Conservation (phyloP, 139 green algal genomes). For the Chlorella sp. region DNA sequence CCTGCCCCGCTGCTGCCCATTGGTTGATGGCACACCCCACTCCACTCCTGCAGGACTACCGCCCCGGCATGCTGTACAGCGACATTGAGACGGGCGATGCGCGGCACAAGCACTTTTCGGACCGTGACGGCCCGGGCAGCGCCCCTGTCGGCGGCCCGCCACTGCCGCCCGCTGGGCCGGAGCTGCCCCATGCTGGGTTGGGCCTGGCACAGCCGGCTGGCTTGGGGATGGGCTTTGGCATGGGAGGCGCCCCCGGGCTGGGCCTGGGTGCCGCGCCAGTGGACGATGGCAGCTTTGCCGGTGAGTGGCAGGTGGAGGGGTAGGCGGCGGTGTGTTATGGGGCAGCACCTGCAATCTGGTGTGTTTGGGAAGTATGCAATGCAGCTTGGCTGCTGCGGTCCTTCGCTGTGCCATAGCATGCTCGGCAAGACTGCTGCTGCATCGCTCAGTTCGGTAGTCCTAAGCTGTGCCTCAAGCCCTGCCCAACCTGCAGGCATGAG, state of each 20-base stretch:
- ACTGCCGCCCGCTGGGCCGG: neutral
- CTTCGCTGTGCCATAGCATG: too few species aligned
- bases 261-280: neutral
- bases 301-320: neutral
- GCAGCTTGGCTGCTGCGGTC: too few species aligned
- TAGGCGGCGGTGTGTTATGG: neutral
- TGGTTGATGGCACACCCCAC: too few species aligned
- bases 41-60: slow-evolving; percentile 58
- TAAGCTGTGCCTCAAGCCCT: too few species aligned
- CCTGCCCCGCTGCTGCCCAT: too few species aligned
- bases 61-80: slow-evolving; percentile 51
- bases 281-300: slow-evolving; percentile 26
- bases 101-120: neutral
- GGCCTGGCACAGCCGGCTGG: neutral
- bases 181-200: slow-evolving; percentile 17
- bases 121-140: neutral
- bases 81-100: slow-evolving; percentile 37
- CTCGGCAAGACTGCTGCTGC: too few species aligned
- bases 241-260: neutral
- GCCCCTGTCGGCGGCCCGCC: neutral
- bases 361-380: too few species aligned
- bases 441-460: too few species aligned
- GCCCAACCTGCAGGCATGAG: neutral
- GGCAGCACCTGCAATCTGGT: too few species aligned
- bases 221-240: neutral